These are phyloP conservation scores for Phialophora macrospora DNA, from an alignment of 2,329 filamentous ascomycete genomes.

Conservation along the genomic window DNA sequence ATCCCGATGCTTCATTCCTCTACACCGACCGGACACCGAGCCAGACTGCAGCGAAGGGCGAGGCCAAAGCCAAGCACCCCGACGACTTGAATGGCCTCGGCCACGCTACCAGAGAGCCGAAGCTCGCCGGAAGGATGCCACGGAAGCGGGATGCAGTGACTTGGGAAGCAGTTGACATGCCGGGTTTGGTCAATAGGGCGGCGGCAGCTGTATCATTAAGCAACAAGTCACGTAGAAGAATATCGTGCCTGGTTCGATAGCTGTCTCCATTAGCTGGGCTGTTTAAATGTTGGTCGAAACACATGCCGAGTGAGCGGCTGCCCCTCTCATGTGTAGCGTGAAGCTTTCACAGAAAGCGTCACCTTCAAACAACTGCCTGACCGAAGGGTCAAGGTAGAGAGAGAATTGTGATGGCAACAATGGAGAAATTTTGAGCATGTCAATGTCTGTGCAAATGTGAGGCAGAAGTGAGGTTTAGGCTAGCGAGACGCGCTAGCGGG, in stretches of 20 bases:
- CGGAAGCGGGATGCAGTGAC: neutral
- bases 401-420: neutral
- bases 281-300: neutral
- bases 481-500: neutral
- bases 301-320: neutral
- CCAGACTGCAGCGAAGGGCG: conserved; percentile 27
- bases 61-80: neutral
- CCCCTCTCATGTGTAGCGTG: neutral
- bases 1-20: conserved; percentile 15
- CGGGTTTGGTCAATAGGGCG: neutral
- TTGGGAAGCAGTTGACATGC: neutral
- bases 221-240: neutral
- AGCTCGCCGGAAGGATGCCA: neutral
- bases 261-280: neutral
- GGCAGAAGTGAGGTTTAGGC: neutral
- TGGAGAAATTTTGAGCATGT: neutral
- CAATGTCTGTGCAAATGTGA: neutral
- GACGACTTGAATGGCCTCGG: neutral
- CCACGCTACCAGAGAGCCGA: neutral
- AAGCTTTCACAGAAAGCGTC: neutral
- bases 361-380: neutral
- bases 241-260: neutral
- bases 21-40: conserved; percentile 25
- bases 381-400: neutral
- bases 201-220: neutral